A percentile compares a stretch with the other conserved stretches of the same genome.
Conservation (phyloP, 192 early-diverging fungal species). For the Geosiphon pyriformis region DNA sequence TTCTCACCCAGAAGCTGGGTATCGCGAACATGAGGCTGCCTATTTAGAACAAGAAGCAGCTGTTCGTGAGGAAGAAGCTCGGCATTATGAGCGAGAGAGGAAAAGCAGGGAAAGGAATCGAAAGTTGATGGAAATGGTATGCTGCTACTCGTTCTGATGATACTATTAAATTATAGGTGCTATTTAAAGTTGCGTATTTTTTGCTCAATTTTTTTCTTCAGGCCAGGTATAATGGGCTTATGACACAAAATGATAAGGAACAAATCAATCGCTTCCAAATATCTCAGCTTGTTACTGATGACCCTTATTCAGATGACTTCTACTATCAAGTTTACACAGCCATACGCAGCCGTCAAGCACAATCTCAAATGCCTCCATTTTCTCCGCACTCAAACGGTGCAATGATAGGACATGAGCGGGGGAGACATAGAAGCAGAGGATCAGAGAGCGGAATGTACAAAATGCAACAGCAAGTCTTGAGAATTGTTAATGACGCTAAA, state of each 20-base stretch:
- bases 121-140: constrained; percentile 25
- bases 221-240: constrained; percentile 80
- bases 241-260: constrained; percentile 94
- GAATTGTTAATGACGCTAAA: constrained; percentile 90
- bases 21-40: constrained; percentile 1
- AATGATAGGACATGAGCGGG: constrained; percentile 34
- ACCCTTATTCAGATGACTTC: constrained; percentile 92
- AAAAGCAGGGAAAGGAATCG: constrained; percentile 32
- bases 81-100: constrained; percentile 32
- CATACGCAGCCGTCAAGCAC: constrained; percentile 49
- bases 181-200: too few relatives aligned
- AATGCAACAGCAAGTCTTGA: constrained; percentile 95
- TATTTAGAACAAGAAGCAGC: constrained; percentile 23
- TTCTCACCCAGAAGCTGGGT: constrained; percentile 26
- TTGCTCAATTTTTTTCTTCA: too few relatives aligned
- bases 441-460: constrained; percentile 51
- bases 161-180: too few relatives aligned
- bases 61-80: constrained; percentile 29
- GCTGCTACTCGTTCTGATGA: too few relatives aligned
- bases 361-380: constrained; percentile 26
- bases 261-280: constrained; percentile 92
- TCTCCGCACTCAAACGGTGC: constrained; percentile 18
- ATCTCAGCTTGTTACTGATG: constrained; percentile 86
- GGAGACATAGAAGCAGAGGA: constrained; percentile 35
- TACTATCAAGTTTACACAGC: constrained; percentile 91